These are phyloP conservation scores for Daldinia grandis DNA, from an alignment of 495 filamentous ascomycete genomes.

Conservation along the genomic window DNA sequence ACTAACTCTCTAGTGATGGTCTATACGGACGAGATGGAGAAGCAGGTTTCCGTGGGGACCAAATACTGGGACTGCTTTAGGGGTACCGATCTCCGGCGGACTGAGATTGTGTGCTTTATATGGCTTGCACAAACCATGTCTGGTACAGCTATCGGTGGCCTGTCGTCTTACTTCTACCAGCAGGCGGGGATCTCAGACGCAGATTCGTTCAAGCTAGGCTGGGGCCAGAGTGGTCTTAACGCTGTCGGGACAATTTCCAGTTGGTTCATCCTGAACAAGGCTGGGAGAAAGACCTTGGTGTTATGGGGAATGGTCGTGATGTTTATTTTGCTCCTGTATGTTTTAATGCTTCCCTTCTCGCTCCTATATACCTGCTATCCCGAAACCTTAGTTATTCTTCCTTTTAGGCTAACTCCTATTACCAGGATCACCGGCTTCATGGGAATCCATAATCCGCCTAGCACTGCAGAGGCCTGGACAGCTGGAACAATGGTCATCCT, in stretches of 20 bases:
- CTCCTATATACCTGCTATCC: neutral
- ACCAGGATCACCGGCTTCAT: slow-evolving; percentile 51
- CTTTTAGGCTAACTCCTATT: neutral
- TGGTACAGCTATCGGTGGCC: slow-evolving; percentile 74
- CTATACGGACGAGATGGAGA: slow-evolving; percentile 66
- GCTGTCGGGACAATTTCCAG: slow-evolving; percentile 60
- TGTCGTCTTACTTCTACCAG: slow-evolving; percentile 73
- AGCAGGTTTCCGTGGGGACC: slow-evolving; percentile 62
- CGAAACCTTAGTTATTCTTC: neutral
- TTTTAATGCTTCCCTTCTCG: neutral
- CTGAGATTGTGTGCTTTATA: slow-evolving; percentile 71
- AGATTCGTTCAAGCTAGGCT: slow-evolving; percentile 58
- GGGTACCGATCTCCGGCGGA: slow-evolving; percentile 71
- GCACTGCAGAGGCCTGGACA: slow-evolving; percentile 49
- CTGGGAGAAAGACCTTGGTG: slow-evolving; percentile 63
- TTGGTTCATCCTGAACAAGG: slow-evolving; percentile 60
- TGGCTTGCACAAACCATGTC: slow-evolving; percentile 77
- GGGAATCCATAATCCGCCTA: slow-evolving; percentile 37
- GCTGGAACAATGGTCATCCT: slow-evolving; percentile 63
- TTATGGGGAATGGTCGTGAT: slow-evolving; percentile 58
- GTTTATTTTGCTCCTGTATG: slow-evolving; percentile 52
- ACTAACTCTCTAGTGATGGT: slow-evolving; percentile 47
- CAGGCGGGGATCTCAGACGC: slow-evolving; percentile 69
- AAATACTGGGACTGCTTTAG: slow-evolving; percentile 72
- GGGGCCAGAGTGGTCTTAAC: slow-evolving; percentile 55